Percentiles rank a stretch among this genome's conserved stretches.
Evolutionary conservation across 202 grass and related monocot species (phyloP).

Genomic region (Dendrocalamus latiflorus): DNA sequence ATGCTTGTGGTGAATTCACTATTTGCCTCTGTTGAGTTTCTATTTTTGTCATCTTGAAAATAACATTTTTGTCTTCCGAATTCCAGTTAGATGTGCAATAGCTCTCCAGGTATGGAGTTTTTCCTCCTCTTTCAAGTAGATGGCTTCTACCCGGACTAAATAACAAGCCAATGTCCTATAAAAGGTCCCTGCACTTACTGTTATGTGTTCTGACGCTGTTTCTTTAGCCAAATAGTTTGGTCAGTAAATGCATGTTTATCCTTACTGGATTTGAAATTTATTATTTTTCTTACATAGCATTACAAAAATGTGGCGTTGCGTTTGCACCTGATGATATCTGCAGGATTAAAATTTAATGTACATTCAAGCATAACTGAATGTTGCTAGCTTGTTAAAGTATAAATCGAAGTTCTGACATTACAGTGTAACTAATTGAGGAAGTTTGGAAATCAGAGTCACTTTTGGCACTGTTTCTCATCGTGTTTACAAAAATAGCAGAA

Average conservation of each 20-base stretch:
- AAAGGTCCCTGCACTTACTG: not conserved
- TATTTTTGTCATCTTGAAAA: not conserved
- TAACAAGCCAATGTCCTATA: slow-evolving; percentile 17
- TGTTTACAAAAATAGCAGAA: too few relatives aligned
- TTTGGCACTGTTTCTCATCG: too few relatives aligned
- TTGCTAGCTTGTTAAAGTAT: not conserved
- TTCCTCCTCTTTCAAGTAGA: slow-evolving; percentile 4
- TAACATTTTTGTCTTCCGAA: not conserved
- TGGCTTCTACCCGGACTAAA: not conserved
- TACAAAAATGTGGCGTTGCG: not conserved
- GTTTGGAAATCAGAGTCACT: too few relatives aligned
- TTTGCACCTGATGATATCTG: not conserved
- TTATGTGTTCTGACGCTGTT: slow-evolving; percentile 8
- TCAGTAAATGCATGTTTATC: slow-evolving; percentile 20
- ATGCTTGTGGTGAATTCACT: not conserved
- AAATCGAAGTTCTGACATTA: not conserved
- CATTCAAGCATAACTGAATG: not conserved
- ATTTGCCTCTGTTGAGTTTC: not conserved
- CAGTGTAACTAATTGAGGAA: not conserved
- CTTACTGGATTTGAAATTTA: not conserved
- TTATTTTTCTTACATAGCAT: not conserved
- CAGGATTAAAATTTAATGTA: not conserved
- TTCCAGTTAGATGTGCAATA: not conserved
- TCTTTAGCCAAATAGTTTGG: slow-evolving; percentile 21
- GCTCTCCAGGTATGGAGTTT: not conserved